These are phyloP conservation scores for Mycena sanguinolenta DNA, from an alignment of 768 basidiomycete genomes.

Conservation along the genomic window DNA sequence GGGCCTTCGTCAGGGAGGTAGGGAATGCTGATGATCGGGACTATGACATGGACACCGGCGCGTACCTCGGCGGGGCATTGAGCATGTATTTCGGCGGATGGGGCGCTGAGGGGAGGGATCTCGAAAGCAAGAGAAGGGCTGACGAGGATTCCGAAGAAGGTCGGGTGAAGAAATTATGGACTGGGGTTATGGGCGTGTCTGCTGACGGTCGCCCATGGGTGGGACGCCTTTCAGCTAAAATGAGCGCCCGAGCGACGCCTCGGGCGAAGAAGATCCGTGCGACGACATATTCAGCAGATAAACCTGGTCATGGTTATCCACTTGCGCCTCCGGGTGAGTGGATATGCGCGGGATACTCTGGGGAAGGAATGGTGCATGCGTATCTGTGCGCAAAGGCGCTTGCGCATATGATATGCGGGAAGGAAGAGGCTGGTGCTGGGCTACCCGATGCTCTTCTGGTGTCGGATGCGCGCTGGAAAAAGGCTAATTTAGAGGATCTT, in stretches of 20 bases:
- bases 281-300: too few species aligned
- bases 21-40: conserved; percentile 34
- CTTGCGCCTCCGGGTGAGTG: conserved; percentile 58
- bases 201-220: conserved; percentile 65
- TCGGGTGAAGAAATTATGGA: conserved; percentile 64
- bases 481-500: conserved; percentile 29
- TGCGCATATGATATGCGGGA: conserved; percentile 62
- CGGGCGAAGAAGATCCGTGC: neutral
- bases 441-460: conserved; percentile 60
- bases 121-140: neutral
- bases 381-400: conserved; percentile 62
- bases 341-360: conserved; percentile 65
- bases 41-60: conserved; percentile 47
- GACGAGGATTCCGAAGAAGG: conserved; percentile 43
- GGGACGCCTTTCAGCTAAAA: conserved; percentile 55
- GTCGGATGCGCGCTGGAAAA: conserved; percentile 50
- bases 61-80: conserved; percentile 61
- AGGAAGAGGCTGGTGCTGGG: conserved; percentile 44
- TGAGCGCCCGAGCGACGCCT: conserved; percentile 46
- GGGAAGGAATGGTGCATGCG: conserved; percentile 68
- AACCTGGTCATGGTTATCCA: neutral
- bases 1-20: conserved; percentile 25
- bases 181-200: conserved; percentile 61
- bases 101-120: conserved; percentile 55
- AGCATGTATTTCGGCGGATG: conserved; percentile 58